These are phyloP conservation scores for Cyberlindnera euphorbiae DNA, from an alignment of 805 yeast species.

Conservation along the genomic window DNA sequence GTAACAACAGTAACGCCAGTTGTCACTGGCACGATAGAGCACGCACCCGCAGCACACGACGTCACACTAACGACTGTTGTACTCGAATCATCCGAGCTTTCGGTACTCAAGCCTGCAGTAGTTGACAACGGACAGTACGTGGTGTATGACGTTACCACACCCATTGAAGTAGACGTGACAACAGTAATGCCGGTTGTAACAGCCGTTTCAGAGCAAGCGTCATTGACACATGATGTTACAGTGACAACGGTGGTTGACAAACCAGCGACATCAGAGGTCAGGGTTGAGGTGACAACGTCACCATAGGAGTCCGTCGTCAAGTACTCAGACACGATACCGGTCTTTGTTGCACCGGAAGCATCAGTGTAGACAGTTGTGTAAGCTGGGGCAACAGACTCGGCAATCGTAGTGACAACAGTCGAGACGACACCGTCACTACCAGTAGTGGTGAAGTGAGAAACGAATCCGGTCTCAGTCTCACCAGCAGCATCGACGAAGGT, in stretches of 20 bases:
- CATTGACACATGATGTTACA: too few relatives aligned
- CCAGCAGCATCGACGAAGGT: conserved; percentile 9
- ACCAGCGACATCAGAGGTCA: conserved; percentile 3
- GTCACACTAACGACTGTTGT: too few relatives aligned
- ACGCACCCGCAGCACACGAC: too few relatives aligned
- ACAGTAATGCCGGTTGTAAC: too few relatives aligned
- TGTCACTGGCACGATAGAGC: too few relatives aligned
- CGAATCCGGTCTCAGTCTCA: conserved; percentile 5
- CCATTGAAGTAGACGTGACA: too few relatives aligned
- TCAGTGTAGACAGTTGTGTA: conserved; percentile 11
- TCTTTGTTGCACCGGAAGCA: conserved; percentile 4
- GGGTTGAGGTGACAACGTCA: conserved; percentile 1
- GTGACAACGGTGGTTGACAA: conserved; percentile 1
- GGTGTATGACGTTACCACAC: too few relatives aligned
- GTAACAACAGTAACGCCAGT: too few relatives aligned
- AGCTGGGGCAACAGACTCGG: neutral
- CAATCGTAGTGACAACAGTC: conserved; percentile 2
- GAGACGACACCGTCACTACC: neutral
- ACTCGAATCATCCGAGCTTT: too few relatives aligned
- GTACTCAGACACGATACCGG: conserved; percentile 6
- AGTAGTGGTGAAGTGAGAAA: conserved; percentile 5
- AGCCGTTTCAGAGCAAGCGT: too few relatives aligned
- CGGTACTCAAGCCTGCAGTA: too few relatives aligned
- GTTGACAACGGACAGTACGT: too few relatives aligned
- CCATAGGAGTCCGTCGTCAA: conserved; percentile 8